Percentiles rank a stretch among this genome's conserved stretches.
phyloP scores from a whole-genome alignment of 2,329 filamentous ascomycete species.

The Neonectria hederae region DNA sequence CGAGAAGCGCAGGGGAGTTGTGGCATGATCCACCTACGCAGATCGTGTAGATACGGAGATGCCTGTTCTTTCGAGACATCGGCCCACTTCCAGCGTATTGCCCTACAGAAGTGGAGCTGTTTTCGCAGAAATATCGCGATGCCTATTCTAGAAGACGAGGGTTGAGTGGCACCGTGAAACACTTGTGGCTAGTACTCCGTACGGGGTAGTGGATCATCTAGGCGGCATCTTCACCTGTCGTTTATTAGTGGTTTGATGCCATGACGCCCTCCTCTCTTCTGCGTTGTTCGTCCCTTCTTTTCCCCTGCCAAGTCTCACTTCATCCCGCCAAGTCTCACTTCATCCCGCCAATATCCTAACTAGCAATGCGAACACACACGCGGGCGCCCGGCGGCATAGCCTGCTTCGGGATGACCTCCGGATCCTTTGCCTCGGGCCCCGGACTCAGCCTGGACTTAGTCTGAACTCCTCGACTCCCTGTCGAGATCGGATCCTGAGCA shows the following conservation, averaged over 20 bases:
- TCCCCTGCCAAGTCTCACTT: no score
- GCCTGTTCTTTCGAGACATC: neutral
- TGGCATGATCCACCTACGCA: neutral
- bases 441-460: neutral
- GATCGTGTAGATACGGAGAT: neutral
- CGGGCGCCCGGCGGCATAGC: neutral
- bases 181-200: no score
- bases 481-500: constrained; percentile 1
- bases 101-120: neutral
- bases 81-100: neutral
- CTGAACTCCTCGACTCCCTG: neutral
- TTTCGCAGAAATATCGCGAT: no score
- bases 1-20: neutral
- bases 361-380: no score
- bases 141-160: neutral
- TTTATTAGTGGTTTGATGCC: no score
- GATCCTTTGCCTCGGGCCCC: no score
- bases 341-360: no score
- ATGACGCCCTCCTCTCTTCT: no score
- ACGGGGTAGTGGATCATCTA: no score
- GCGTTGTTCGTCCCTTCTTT: no score
- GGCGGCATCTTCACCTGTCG: no score
- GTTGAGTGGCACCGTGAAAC: neutral
- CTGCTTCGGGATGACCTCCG: neutral
- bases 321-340: no score